These are phyloP conservation scores for Macrophomina pseudophaseolina DNA, from an alignment of 2,329 filamentous ascomycete species.

Conservation along the genomic window DNA sequence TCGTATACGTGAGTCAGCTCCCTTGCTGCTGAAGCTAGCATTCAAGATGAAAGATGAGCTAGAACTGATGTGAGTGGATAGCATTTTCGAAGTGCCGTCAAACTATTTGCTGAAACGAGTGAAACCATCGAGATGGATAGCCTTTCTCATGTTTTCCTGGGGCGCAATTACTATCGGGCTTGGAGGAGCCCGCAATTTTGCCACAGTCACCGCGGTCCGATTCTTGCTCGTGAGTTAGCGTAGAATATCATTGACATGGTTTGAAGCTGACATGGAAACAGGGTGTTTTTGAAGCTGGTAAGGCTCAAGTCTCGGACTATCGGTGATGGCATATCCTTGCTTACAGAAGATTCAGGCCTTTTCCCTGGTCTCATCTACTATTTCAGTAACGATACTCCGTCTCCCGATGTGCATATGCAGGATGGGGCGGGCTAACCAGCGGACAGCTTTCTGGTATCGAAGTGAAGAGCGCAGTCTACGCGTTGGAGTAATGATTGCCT, in stretches of 20 bases:
- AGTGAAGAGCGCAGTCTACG: conserved; percentile 62
- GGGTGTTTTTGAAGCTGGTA: conserved; percentile 35
- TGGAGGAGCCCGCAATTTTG: conserved; percentile 49
- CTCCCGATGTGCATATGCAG: not conserved
- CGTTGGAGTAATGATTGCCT: conserved; percentile 61
- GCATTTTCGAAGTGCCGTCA: conserved; percentile 57
- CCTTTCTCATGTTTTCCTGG: conserved; percentile 54
- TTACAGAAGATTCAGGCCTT: conserved; percentile 27
- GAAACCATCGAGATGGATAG: conserved; percentile 48
- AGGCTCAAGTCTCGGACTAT: not conserved
- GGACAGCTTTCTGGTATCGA: conserved; percentile 59
- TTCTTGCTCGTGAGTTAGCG: conserved; percentile 43
- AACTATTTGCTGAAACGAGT: conserved; percentile 66
- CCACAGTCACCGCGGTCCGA: conserved; percentile 48
- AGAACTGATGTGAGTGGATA: conserved; percentile 1
- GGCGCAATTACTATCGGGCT: conserved; percentile 54
- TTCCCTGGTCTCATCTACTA: conserved; percentile 50
- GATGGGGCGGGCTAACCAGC: not conserved
- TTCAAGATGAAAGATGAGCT: not conserved
- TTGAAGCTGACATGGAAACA: not conserved
- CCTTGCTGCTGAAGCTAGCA: not conserved
- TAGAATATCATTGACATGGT: conserved; percentile 15
- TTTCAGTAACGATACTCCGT: conserved; percentile 45
- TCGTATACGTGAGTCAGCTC: conserved; percentile 33
- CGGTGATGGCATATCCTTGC: not conserved